These are phyloP conservation scores for Arabis alpina DNA, from an alignment of 345 rosid species.

Conservation along the genomic window DNA sequence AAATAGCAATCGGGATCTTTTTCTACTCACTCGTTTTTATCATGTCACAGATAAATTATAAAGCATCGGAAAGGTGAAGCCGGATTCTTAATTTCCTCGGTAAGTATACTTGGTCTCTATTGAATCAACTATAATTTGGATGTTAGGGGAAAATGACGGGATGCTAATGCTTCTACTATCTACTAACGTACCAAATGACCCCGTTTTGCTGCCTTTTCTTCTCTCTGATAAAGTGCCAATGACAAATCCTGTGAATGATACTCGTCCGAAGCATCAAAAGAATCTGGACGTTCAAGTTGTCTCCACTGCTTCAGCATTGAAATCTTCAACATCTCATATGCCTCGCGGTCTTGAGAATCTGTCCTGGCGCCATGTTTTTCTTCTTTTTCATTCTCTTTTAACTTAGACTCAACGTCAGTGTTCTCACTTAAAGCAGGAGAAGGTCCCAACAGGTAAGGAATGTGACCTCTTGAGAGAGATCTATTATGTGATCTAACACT, in stretches of 20 bases:
- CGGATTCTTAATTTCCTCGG: background rate
- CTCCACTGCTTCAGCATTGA: conserved; percentile 73
- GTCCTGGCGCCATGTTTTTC: conserved; percentile 43
- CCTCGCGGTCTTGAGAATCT: conserved; percentile 63
- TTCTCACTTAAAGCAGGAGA: conserved; percentile 54
- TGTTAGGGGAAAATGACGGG: background rate
- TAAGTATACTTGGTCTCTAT: conserved; percentile 18
- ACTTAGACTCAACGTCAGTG: conserved; percentile 56
- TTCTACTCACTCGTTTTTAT: conserved; percentile 15
- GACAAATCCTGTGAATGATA: conserved; percentile 93
- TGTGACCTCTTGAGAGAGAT: conserved; percentile 71
- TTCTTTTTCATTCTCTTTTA: conserved; percentile 49
- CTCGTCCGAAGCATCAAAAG: conserved; percentile 84
- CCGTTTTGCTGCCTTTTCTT: conserved; percentile 68
- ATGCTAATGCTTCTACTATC: conserved; percentile 31
- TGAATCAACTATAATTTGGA: conserved; percentile 1
- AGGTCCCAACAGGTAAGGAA: conserved; percentile 60
- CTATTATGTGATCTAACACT: conserved; percentile 57
- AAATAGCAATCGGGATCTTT: conserved; percentile 20
- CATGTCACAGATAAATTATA: conserved; percentile 16
- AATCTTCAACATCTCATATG: conserved; percentile 57
- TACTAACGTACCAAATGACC: conserved; percentile 65
- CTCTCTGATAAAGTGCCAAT: conserved; percentile 68
- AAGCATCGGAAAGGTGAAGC: background rate
- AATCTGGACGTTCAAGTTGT: conserved; percentile 83